Evolutionary conservation across 2,329 filamentous ascomycete genomes (phyloP), one percentile per base, ranked within the genome.

Genomic region (Alternaria sp.): DNA sequence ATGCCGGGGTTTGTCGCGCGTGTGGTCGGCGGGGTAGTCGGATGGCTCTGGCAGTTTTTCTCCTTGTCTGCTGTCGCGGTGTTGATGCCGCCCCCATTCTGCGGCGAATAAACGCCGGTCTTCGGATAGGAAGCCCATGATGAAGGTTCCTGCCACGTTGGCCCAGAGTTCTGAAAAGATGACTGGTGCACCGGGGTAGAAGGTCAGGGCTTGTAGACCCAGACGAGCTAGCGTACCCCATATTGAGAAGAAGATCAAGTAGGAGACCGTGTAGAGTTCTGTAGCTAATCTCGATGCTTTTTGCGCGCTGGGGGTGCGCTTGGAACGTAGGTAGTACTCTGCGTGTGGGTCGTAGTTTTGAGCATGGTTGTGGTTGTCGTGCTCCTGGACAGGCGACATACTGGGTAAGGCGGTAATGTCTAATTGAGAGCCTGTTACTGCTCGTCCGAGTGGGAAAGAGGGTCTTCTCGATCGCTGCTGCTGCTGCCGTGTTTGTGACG

Each of bases 51-150:
- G 57, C 71, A 67, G 30, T 26, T 49, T 49, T 36, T 36, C 46
- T 11, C 22, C 46, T 20, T 39, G n/a, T 9, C n/a, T 20, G n/a
- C 36, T n/a, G 5, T 38, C 12, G 7, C 0, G 0, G 7, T 39
- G 36, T 4, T 39, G n/a, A 18, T 20, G 78, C 8, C 24, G 20
- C 4, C 87, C 88, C 86, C 87, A 89, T 79, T 91, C 89, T 59
- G 87, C 79, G 30, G 86, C 86, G 75, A 96, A 96, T 7, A 96
- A 80, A 69, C 86, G 88, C 63, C 87, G 84, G 72, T 97, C 92
- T 79, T 97, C 92, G 9, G 87, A 81, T 3, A 97, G 84, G 73
- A 96, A 96, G 3, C 95, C 94, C 87, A 98, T 91, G 59, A 96
- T 67, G 0, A 96, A 74, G 56, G 91, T 91, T 1, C 94, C 94